Conservation (phyloP, 495 filamentous ascomycete species). For the Talaromyces stipitatus region DNA sequence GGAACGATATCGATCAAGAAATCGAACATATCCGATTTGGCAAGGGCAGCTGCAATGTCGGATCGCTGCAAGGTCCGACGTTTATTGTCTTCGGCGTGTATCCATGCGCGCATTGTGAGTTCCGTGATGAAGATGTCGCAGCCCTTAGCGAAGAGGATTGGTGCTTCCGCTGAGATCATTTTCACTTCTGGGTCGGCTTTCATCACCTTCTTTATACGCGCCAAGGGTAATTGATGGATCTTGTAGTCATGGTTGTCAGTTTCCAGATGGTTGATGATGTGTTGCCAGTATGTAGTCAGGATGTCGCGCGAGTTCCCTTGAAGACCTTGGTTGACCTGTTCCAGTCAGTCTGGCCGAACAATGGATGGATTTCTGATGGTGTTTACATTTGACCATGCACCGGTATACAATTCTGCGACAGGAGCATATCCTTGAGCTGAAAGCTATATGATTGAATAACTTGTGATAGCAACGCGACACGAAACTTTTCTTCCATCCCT, state of each 20-base stretch:
- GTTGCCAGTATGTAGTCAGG: conserved; percentile 97
- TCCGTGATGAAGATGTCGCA: conserved; percentile 99
- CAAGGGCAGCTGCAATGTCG: conserved; percentile 89
- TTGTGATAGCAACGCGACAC: neutral
- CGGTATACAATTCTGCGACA: conserved; percentile 79
- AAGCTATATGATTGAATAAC: conserved; percentile 31
- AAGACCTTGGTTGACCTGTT: conserved; percentile 87
- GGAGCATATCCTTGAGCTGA: conserved; percentile 74
- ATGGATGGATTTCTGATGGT: neutral
- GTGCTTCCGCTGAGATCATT: conserved; percentile 98
- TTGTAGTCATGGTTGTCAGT: conserved; percentile 96
- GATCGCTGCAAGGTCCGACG: conserved; percentile 88
- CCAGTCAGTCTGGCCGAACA: neutral
- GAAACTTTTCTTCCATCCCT: neutral
- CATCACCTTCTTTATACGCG: conserved; percentile 99
- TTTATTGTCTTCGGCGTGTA: conserved; percentile 98
- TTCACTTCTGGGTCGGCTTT: conserved; percentile 98
- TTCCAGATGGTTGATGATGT: conserved; percentile 91
- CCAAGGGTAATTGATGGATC: conserved; percentile 87
- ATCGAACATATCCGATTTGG: conserved; percentile 99
- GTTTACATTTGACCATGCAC: conserved; percentile 88
- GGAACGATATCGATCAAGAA: conserved; percentile 99
- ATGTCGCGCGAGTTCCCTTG: conserved; percentile 92
- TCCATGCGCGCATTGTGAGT: conserved; percentile 99
- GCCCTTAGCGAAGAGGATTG: conserved; percentile 96